These are phyloP conservation scores for Chlorella sp. DNA, from an alignment of 139 green algal species.

Conservation along the genomic window DNA sequence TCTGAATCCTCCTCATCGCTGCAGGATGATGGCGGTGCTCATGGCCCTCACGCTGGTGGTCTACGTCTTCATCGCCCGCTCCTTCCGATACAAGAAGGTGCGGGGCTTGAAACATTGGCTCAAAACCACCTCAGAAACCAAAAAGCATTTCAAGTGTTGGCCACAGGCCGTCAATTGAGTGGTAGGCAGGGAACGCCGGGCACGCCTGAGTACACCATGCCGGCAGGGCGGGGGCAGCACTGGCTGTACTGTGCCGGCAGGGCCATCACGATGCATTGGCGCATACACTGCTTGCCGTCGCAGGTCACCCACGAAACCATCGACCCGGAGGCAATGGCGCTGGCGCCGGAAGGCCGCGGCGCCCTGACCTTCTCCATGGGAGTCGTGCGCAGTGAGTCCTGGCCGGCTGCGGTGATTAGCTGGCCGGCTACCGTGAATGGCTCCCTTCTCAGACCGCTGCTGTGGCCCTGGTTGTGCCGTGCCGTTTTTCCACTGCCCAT, in stretches of 20 bases:
- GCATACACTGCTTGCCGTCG: neutral
- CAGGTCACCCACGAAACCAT: slow-evolving; percentile 11
- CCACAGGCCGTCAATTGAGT: too few relatives aligned
- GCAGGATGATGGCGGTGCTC: slow-evolving; percentile 12
- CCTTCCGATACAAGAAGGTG: slow-evolving; percentile 21
- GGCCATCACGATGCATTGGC: too few relatives aligned
- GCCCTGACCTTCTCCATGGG: neutral
- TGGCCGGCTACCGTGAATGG: too few relatives aligned
- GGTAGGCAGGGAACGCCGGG: neutral
- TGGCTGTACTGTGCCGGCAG: too few relatives aligned
- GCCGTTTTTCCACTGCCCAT: too few relatives aligned
- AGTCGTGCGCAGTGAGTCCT: neutral
- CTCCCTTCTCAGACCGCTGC: too few relatives aligned
- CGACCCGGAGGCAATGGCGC: slow-evolving; percentile 22
- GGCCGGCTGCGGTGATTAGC: too few relatives aligned
- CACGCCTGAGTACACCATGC: neutral
- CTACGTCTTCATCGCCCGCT: slow-evolving; percentile 21
- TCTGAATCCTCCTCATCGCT: slow-evolving; percentile 6
- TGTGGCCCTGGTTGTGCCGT: too few relatives aligned
- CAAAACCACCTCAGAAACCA: too few relatives aligned
- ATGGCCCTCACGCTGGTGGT: neutral
- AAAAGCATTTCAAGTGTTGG: too few relatives aligned
- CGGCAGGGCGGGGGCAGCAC: too few relatives aligned
- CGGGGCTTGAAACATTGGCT: too few relatives aligned
- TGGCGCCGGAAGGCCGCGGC: neutral